Base-by-base conservation (phyloP, 2,329 filamentous ascomycete genomes). In the Aspergillus pseudoglaucus region DNA sequence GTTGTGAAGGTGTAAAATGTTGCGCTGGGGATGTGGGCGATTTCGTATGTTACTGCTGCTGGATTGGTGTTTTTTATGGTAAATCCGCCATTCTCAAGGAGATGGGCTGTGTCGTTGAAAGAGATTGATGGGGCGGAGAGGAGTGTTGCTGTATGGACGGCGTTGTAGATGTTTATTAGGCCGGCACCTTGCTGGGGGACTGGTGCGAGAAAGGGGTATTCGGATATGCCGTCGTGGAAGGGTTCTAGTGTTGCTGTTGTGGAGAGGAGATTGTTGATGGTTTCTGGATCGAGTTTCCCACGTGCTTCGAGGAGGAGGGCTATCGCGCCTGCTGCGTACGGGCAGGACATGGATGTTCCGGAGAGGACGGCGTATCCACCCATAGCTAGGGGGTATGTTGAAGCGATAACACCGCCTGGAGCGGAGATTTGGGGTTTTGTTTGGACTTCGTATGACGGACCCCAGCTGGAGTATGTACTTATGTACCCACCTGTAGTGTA, bases 81-180 rank as follows among this genome's bases (percentile, higher is more conserved):
- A 6, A 35, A 35, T 4, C 33, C 33, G 2, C 14, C 15, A 3
- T n/a, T n/a, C 17, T 35, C 3, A 3, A 17, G 17, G 52, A 82
- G 76, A 68, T 84, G 61, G 53, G 79, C 77, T 0, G 80, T 82
- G 61, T 85, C 82, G 59, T 85, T 84, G 66, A 84, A 83, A 3
- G 78, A 75, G 12, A 85, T 64, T 60, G 75, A 79, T n/a, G 77
- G 77, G 8, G 72, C 74, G 55, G 74, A 76, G 17, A 84, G 66
- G 10, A 79, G 58, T 2, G 76, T 75, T 2, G 72, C 78, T 14
- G 76, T 69, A 54, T 77, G 74, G 5, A 81, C 78, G 3, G 80
- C 79, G 48, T 82, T 77, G 52, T 77, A 77, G 3, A 79, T 81
- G 54, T 82, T 78, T 43, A 85, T 67, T 10, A 84, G 67, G 33